A percentile compares a stretch with the other conserved stretches of the same genome.
Evolutionary conservation across 202 grass and related monocot species (phyloP).

Genomic region (Elaeis oleifera): DNA sequence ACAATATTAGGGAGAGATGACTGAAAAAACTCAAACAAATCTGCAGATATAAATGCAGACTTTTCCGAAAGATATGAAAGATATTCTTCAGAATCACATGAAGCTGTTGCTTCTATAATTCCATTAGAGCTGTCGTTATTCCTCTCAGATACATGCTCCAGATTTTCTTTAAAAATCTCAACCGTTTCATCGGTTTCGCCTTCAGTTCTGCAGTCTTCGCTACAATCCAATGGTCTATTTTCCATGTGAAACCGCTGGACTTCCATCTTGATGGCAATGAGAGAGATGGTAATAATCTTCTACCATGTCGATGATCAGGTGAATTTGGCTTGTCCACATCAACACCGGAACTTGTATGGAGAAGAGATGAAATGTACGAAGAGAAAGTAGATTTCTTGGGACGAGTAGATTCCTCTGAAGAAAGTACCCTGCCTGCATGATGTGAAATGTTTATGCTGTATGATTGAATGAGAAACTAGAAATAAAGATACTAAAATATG

Average conservation of each 20-base stretch:
- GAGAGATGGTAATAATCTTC: conserved; percentile 36
- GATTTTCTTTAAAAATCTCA: conserved; percentile 22
- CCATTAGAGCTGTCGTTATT: conserved; percentile 20
- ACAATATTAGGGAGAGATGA: conserved; percentile 78
- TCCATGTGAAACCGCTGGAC: conserved; percentile 21
- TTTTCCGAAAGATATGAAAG: conserved; percentile 62
- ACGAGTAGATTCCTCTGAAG: conserved; percentile 33
- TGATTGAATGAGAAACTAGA: not conserved
- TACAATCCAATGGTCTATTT: conserved; percentile 27
- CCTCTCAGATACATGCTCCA: conserved; percentile 21
- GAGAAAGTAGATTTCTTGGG: conserved; percentile 38
- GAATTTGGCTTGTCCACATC: conserved; percentile 15
- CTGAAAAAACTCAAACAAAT: conserved; percentile 68
- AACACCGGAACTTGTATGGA: conserved; percentile 14
- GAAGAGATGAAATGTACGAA: conserved; percentile 40
- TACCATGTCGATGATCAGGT: conserved; percentile 6
- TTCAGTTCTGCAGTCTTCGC: conserved; percentile 42
- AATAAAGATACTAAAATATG: not conserved
- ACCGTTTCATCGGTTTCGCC: conserved; percentile 41
- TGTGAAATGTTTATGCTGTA: no score
- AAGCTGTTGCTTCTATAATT: conserved; percentile 35
- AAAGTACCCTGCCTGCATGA: conserved; percentile 41
- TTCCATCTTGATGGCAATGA: conserved; percentile 44
- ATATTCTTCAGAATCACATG: conserved; percentile 15
- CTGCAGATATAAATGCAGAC: conserved; percentile 53